Conservation (phyloP, 345 rosid genomes). For the Arabidopsis suecica region DNA sequence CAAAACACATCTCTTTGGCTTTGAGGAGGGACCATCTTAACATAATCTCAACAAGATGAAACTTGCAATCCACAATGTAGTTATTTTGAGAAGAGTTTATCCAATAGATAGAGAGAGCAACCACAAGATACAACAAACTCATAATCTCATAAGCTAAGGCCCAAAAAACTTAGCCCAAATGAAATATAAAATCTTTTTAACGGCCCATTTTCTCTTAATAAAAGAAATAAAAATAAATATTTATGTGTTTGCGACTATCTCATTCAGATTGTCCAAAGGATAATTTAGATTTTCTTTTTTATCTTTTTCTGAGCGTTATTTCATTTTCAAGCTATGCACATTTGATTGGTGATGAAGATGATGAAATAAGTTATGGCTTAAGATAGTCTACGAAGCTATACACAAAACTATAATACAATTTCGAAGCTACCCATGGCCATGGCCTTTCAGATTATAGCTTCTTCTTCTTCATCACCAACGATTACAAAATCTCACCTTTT, state of each 20-base stretch:
- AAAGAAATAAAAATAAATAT: neutral
- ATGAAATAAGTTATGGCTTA: constrained; percentile 36
- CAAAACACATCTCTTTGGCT: too few species aligned
- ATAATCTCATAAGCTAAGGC: constrained; percentile 2
- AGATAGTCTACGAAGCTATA: constrained; percentile 20
- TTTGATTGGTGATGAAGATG: constrained; percentile 36
- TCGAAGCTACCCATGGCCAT: constrained; percentile 47
- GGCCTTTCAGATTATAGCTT: constrained; percentile 54
- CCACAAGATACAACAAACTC: neutral
- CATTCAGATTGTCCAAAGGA: constrained; percentile 35
- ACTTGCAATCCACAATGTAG: neutral
- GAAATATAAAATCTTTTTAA: neutral
- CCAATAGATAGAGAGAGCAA: too few species aligned
- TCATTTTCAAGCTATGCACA: constrained; percentile 27
- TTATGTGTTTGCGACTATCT: constrained; percentile 27
- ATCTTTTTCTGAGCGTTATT: constrained; percentile 1
- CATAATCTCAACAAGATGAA: neutral
- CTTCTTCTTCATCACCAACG: constrained; percentile 47
- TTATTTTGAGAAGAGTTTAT: neutral
- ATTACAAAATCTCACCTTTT: constrained; percentile 43
- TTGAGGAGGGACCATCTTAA: too few species aligned
- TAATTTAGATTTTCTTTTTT: constrained; percentile 22
- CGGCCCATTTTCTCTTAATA: constrained; percentile 9
- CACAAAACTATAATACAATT: constrained; percentile 20
- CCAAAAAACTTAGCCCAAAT: constrained; percentile 2